Conservation (phyloP, 1,284 basidiomycete species). For the Cutaneotrichosporon dermatis region DNA sequence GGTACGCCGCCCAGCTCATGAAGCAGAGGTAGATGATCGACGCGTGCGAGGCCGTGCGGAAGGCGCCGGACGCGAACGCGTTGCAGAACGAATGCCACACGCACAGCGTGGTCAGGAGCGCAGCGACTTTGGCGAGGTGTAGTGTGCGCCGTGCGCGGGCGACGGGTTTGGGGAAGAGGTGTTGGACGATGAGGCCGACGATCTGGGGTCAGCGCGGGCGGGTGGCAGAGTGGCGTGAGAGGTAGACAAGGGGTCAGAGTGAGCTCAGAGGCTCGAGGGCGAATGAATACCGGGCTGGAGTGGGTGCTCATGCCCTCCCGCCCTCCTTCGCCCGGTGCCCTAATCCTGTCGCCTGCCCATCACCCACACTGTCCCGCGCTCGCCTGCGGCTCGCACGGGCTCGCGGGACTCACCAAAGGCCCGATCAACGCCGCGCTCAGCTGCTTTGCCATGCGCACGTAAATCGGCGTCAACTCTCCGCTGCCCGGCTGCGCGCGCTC, state of each 20-base stretch:
- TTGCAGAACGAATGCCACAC: conserved; percentile 32
- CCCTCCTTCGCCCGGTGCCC: too few species aligned
- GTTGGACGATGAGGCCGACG: conserved; percentile 7
- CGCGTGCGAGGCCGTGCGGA: conserved; percentile 28
- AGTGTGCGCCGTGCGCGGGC: not conserved
- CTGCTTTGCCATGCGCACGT: conserved; percentile 15
- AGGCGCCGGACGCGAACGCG: conserved; percentile 37
- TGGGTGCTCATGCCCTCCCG: too few species aligned
- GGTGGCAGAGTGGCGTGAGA: too few species aligned
- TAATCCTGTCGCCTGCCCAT: too few species aligned
- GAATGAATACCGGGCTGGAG: too few species aligned
- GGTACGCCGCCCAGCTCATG: conserved; percentile 26
- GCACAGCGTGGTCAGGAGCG: conserved; percentile 7
- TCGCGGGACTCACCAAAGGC: conserved; percentile 4
- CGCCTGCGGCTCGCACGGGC: too few species aligned
- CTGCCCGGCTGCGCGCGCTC: not conserved
- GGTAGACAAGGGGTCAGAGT: too few species aligned
- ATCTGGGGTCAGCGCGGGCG: conserved; percentile 4
- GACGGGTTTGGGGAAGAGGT: conserved; percentile 6
- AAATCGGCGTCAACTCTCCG: conserved; percentile 6
- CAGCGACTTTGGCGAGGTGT: conserved; percentile 9
- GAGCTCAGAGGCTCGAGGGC: too few species aligned
- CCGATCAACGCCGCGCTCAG: conserved; percentile 9
- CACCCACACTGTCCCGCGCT: too few species aligned
- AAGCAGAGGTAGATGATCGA: conserved; percentile 38